A percentile compares a stretch with the other conserved stretches of the same genome.
Evolutionary conservation across 345 rosid species (phyloP).

Genomic region (Hevea brasiliensis): DNA sequence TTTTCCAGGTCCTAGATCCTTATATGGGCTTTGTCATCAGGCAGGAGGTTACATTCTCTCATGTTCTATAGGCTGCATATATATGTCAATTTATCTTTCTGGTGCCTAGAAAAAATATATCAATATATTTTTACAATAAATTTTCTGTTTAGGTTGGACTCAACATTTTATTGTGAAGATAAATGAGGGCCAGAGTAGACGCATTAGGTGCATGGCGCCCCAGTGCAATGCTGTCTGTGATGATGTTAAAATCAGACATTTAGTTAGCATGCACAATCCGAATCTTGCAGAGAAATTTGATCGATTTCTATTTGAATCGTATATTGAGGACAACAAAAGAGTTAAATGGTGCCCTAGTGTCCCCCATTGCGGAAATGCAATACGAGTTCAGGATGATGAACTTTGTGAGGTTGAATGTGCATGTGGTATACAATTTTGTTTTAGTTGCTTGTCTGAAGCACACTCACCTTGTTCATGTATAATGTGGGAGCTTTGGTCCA

Average conservation of each 20-base stretch:
- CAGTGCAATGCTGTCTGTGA: conserved; percentile 45
- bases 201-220: conserved; percentile 42
- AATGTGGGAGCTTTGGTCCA: conserved; percentile 43
- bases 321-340: conserved; percentile 45
- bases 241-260: conserved; percentile 32
- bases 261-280: conserved; percentile 34
- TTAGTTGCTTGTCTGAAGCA: conserved; percentile 36
- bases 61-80: background rate
- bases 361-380: conserved; percentile 53
- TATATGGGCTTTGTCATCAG: background rate
- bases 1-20: background rate
- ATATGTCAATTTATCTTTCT: conserved; percentile 4
- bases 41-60: background rate
- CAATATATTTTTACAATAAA: background rate
- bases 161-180: conserved; percentile 44
- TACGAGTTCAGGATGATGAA: conserved; percentile 34
- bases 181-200: conserved; percentile 46
- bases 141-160: conserved; percentile 39
- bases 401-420: conserved; percentile 38
- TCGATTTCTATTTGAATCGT: conserved; percentile 41
- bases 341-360: conserved; percentile 55
- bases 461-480: conserved; percentile 48
- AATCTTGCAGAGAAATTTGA: conserved; percentile 40
- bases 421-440: conserved; percentile 41
- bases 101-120: background rate